phyloP scores from a whole-genome alignment of 345 rosid genomes.

The Gossypium australe region DNA sequence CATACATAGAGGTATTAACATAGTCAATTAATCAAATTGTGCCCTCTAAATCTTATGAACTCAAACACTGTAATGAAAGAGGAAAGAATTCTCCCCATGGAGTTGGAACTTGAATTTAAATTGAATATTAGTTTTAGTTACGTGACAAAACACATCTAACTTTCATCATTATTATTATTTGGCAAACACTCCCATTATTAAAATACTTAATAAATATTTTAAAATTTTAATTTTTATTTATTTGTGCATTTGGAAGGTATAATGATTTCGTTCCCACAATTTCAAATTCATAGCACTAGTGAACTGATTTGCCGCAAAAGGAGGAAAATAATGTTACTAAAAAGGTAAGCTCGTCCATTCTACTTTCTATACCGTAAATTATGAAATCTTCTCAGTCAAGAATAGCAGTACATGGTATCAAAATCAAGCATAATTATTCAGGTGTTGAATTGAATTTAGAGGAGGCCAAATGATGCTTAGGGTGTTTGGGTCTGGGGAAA shows the following conservation, averaged over 20 bases:
- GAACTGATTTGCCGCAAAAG: neutral
- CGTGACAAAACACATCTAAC: too few species aligned
- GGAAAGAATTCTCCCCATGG: neutral
- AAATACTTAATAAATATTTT: too few species aligned
- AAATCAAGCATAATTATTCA: constrained; percentile 5
- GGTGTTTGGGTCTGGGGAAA: constrained; percentile 19
- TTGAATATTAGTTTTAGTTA: too few species aligned
- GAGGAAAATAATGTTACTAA: neutral
- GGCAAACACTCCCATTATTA: too few species aligned
- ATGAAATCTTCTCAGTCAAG: constrained; percentile 6
- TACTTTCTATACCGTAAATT: neutral
- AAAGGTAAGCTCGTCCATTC: neutral
- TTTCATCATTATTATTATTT: too few species aligned
- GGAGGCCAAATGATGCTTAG: constrained; percentile 4
- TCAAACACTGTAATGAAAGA: neutral
- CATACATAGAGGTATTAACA: too few species aligned
- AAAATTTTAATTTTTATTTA: too few species aligned
- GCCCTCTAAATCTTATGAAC: neutral
- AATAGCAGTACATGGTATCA: neutral
- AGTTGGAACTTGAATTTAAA: too few species aligned
- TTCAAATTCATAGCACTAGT: neutral
- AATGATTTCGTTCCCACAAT: neutral
- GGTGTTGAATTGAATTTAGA: neutral
- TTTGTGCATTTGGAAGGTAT: too few species aligned
- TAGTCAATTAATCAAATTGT: too few species aligned